Percentiles rank a stretch among this genome's conserved stretches.
These are phyloP conservation scores for Schizochytrium sp. DNA, from an alignment of 108 stramenopile genomes.

Conservation along the genomic window DNA sequence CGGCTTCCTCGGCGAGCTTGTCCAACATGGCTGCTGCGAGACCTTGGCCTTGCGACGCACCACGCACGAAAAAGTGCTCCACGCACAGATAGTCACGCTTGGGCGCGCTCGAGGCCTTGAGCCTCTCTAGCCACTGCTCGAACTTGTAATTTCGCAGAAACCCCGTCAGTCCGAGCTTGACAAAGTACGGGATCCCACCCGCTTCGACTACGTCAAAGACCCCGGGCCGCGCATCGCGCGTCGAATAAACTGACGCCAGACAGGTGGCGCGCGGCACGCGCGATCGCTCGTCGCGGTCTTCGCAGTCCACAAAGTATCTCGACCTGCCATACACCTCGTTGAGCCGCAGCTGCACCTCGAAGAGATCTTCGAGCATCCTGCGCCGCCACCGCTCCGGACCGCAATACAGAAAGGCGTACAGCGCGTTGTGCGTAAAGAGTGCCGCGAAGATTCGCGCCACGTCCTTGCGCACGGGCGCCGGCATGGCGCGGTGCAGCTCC, in stretches of 20 bases:
- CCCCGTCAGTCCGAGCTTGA: neutral
- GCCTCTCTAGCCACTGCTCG: neutral
- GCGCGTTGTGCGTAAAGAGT: neutral
- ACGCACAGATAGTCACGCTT: neutral
- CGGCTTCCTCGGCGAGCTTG: neutral
- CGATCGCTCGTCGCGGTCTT: neutral
- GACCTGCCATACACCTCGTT: neutral
- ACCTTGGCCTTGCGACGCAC: neutral
- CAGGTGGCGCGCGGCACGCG: neutral
- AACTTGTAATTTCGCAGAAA: neutral
- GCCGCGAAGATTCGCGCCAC: neutral
- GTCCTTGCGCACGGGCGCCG: neutral
- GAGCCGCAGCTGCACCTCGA: neutral
- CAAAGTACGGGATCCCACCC: neutral
- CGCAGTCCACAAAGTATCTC: neutral
- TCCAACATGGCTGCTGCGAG: neutral
- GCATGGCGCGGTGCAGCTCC: neutral
- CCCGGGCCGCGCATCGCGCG: neutral
- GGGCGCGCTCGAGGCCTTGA: neutral
- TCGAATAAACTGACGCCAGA: neutral
- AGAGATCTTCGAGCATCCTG: neutral
- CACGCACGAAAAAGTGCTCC: neutral
- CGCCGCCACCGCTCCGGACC: neutral
- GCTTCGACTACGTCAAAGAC: neutral
- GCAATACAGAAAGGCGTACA: neutral